Evolutionary conservation across 345 rosid species (phyloP).

Genomic region (Brassica carinata): DNA sequence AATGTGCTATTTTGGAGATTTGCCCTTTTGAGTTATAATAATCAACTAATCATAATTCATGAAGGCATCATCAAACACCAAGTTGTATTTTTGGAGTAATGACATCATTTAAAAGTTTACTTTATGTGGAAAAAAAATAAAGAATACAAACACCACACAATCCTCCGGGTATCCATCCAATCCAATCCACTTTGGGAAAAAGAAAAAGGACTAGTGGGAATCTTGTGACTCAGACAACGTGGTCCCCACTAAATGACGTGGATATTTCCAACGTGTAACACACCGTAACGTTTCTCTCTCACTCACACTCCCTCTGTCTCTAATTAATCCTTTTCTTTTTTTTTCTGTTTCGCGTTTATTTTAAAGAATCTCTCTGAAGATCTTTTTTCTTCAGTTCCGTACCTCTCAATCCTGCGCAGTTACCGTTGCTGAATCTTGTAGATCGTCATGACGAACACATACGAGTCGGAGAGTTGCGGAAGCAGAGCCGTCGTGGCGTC

Average conservation of each 20-base stretch:
- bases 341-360: constrained; percentile 2
- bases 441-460: constrained; percentile 69
- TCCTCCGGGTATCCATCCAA: background rate
- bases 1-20: too few species aligned
- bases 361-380: constrained; percentile 15
- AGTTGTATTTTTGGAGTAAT: background rate
- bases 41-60: too few species aligned
- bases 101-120: background rate
- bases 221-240: constrained; percentile 22
- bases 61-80: background rate
- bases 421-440: constrained; percentile 5
- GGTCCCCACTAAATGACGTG: constrained; percentile 36
- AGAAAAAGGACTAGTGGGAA: background rate
- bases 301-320: constrained; percentile 1
- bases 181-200: background rate
- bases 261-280: constrained; percentile 12
- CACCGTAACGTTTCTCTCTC: constrained; percentile 31
- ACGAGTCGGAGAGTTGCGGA: constrained; percentile 88
- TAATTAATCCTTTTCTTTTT: background rate
- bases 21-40: too few species aligned
- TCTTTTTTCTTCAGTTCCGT: background rate
- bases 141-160: background rate
- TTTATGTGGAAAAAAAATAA: too few species aligned
- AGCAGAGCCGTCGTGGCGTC: constrained; percentile 68
- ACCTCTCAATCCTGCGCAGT: background rate